These are phyloP conservation scores for Melanomma pulvis-pyrius DNA, from an alignment of 495 filamentous ascomycete genomes.

Conservation along the genomic window DNA sequence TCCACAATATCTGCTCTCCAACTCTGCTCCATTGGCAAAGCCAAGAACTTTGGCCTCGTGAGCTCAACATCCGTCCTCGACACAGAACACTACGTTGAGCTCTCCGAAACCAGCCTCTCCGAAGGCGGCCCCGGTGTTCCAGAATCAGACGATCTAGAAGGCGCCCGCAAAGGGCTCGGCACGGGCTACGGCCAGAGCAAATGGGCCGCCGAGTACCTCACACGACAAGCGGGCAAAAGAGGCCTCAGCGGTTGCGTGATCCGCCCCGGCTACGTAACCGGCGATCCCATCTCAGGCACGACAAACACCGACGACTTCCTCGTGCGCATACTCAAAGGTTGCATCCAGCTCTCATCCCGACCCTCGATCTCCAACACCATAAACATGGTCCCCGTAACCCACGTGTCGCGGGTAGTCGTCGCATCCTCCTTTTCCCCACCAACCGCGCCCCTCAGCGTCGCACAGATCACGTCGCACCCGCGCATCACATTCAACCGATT, in stretches of 20 bases:
- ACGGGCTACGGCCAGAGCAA: conserved; percentile 94
- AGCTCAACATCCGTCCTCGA: conserved; percentile 86
- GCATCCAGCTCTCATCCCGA: conserved; percentile 71
- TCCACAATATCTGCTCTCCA: conserved; percentile 76
- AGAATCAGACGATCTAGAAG: conserved; percentile 68
- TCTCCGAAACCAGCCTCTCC: conserved; percentile 63
- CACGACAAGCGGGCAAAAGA: conserved; percentile 75
- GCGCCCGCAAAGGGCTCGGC: conserved; percentile 65
- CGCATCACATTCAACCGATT: conserved; percentile 79
- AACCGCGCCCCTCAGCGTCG: conserved; percentile 57
- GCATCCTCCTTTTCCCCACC: conserved; percentile 69
- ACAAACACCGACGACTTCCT: conserved; percentile 92
- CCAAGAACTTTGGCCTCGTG: conserved; percentile 82
- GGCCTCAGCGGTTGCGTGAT: conserved; percentile 78
- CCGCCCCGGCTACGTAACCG: conserved; percentile 84
- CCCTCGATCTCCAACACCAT: conserved; percentile 85
- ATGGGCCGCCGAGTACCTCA: conserved; percentile 79
- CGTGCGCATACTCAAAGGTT: conserved; percentile 85
- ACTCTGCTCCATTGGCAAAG: conserved; percentile 74
- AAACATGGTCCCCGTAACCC: conserved; percentile 87
- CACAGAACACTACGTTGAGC: conserved; percentile 73
- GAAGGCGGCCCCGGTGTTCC: conserved; percentile 58
- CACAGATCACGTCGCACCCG: conserved; percentile 82
- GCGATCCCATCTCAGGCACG: conserved; percentile 71
- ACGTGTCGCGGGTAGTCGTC: conserved; percentile 78